Base-by-base conservation (phyloP, 208 protist genomes). In the Trypanosoma theileri region DNA sequence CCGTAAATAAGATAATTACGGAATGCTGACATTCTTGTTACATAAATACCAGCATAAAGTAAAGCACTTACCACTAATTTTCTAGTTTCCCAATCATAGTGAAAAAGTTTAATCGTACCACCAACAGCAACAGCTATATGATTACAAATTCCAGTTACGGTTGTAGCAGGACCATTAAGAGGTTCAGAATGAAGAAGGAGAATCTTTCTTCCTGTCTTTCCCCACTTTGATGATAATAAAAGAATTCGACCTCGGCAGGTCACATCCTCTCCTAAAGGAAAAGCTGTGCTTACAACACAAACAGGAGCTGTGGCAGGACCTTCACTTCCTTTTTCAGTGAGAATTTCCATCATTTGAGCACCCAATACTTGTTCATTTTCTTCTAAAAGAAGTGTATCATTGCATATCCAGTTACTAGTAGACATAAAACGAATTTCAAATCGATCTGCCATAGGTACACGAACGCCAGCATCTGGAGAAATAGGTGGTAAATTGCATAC, bases 191-290 rank as follows among this genome's bases (percentile, higher is more conserved):
- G 88, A 24, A 96, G 50, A 22, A 68, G 57, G 48, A 81, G 73
- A 28, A 96, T 68, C 16, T 59, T 66, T 31, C 60, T 35, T 22
- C 59, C 59, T 13, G 65, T 65, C 4, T 73, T 71, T 16, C 68
- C 46, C 22, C 66, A 80, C 19, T 73, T 75, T 28, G 82, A 81
- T 10, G 76, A 63, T 16, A 93, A 63, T 12, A 96, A 24, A 41
- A 93, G 35, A 28, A 93, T 21, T 19, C 91, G 80, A 4, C 91
- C 91, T 62, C 88, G 79, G 13, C 80, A 92, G 0, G 88, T 91
- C 50, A 93, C 78, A 72, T 94, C 88, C 61, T 96, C 91, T 45
- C 88, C 91, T 52, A 94, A 71, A 0, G 88, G 88, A 59, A 93
- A 96, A 16, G 85, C 89, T n/a, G 88, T 93, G 21, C 74, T 84